Base-by-base conservation (phyloP, 2,329 filamentous ascomycete species). In the Xylaria sp. region DNA sequence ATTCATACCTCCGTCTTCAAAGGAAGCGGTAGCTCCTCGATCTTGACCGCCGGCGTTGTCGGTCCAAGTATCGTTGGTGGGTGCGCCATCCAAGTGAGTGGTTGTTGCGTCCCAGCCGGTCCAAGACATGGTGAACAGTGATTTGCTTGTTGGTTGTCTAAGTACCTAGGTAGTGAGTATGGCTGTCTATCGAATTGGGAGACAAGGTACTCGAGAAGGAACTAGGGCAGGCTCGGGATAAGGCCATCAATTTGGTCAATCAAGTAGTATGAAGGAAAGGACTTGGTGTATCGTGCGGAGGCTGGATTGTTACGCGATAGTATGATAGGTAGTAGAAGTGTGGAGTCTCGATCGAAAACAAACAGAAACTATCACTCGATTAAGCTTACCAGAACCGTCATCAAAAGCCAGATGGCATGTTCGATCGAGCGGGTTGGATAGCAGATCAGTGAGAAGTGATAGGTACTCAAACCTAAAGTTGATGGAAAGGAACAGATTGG, bases 71-170 rank as follows among this genome's bases (percentile, higher is more conserved):
- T 42, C 62, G 21, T 53, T 12, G 8, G 58, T 44, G 12, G 60
- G 44, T 6, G 16, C 42, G 25, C 59, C 44, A n/a, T 51, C 60
- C 65, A 62, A 68, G 21, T 65, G 40, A 4, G 35, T 37, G n/a
- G 1, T 27, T 6, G 51, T 54, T 29, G 4, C 21, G 32, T 32
- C 58, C 59, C 63, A 62, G 21, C 9, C 40, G 23, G 44, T 37
- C 68, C 60, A 70, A 62, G 53, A 44, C 69, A 71, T 69, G 37
- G 32, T 67, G 66, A 6, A 13, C 5, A 13, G 18, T 42, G 9
- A 18, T 59, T 27, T 35, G 53, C 37, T 55, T 60, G 27, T 47
- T 42, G 12, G 29, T 8, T 42, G n/a, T n/a, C 13, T 58, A 5
- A 5, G 3, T 47, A n/a, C 18, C 13, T 58, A 5, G 3, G 3